Evolutionary conservation across 2,329 filamentous ascomycete genomes (phyloP).

Genomic region (Penicillium sp.): DNA sequence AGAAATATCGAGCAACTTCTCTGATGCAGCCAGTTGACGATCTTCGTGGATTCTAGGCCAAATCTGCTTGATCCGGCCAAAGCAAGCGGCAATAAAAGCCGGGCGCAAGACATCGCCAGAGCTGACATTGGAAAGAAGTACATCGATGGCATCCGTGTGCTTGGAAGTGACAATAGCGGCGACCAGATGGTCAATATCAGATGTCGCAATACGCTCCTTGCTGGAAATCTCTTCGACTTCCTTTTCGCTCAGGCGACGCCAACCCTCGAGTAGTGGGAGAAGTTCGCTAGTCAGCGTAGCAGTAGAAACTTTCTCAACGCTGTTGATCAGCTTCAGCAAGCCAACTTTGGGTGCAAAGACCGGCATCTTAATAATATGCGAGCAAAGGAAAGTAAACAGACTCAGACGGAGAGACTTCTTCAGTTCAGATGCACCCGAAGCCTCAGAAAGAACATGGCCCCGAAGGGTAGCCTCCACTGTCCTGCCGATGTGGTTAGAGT

Average conservation of each 20-base stretch:
- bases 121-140: conserved; percentile 51
- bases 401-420: conserved; percentile 62
- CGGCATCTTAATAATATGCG: conserved; percentile 67
- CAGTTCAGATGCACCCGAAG: conserved; percentile 50
- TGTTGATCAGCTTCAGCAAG: conserved; percentile 68
- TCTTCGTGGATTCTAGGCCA: conserved; percentile 56
- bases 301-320: conserved; percentile 68
- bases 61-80: conserved; percentile 64
- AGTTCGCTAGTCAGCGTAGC: conserved; percentile 68
- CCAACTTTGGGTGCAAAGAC: conserved; percentile 65
- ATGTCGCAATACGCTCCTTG: conserved; percentile 47
- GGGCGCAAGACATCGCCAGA: conserved; percentile 46
- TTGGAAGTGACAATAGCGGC: conserved; percentile 53
- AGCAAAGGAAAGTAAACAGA: conserved; percentile 68
- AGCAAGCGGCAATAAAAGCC: conserved; percentile 61
- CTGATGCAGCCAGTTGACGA: conserved; percentile 35
- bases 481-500: conserved; percentile 65
- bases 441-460: conserved; percentile 37
- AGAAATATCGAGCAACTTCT: conserved; percentile 43
- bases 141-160: conserved; percentile 55
- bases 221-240: conserved; percentile 52
- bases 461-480: conserved; percentile 61
- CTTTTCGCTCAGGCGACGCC: conserved; percentile 56
- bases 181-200: conserved; percentile 52
- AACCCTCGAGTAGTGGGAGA: conserved; percentile 69